A percentile compares a stretch with the other conserved stretches of the same genome.
Conservation (phyloP, 176 grass and related monocot genomes). For the Triticum turgidum region DNA sequence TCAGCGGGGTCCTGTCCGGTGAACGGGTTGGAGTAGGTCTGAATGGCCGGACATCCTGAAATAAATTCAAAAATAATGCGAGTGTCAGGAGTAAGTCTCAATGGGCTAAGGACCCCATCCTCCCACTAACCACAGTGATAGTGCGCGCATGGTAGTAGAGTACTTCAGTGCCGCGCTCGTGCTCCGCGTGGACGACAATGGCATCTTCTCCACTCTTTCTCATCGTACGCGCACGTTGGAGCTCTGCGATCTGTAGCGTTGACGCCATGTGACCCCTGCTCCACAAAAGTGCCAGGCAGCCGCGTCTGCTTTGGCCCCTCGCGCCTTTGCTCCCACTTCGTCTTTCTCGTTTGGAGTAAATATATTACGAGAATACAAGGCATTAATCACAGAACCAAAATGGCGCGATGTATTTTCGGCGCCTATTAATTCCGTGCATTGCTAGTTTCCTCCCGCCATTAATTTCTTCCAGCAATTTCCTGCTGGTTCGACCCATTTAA, state of each 20-base stretch:
- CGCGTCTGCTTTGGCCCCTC: not conserved
- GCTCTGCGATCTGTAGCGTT: not conserved
- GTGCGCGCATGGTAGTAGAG: not conserved
- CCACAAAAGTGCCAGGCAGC: not conserved
- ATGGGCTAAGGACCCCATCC: no score
- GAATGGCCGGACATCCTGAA: no score
- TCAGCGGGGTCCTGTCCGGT: no score
- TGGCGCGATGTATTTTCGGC: not conserved
- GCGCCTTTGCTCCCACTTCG: not conserved
- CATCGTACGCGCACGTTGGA: not conserved
- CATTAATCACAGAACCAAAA: not conserved
- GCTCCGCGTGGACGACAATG: not conserved
- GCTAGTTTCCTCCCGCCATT: not conserved
- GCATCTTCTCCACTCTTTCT: not conserved
- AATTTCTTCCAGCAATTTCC: not conserved
- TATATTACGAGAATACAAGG: not conserved
- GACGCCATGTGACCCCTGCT: not conserved
- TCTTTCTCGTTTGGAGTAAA: not conserved
- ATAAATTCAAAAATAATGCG: no score
- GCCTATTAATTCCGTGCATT: not conserved
- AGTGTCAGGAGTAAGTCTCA: no score
- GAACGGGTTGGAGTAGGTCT: no score
- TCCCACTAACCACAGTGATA: no score
- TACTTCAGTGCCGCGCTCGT: not conserved
- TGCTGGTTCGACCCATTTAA: not conserved